These are phyloP conservation scores for Schwanniomyces sp. DNA, from an alignment of 805 yeast genomes.

Conservation along the genomic window DNA sequence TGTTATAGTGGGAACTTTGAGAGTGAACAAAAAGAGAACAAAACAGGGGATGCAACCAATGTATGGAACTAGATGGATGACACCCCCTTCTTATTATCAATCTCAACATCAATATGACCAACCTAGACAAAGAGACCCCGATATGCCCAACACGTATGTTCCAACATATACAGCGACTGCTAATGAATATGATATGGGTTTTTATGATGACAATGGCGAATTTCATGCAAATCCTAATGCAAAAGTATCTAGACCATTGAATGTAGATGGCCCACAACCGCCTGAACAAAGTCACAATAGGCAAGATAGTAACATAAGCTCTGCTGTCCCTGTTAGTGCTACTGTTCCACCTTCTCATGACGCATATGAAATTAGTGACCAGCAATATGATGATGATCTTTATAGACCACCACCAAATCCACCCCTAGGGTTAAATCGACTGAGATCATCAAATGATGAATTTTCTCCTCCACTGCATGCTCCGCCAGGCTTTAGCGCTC, in stretches of 20 bases:
- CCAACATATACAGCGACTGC: slow-evolving; percentile 70
- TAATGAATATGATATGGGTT: slow-evolving; percentile 75
- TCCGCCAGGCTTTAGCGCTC: background rate
- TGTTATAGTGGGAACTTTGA: slow-evolving; percentile 50
- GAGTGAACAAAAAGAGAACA: slow-evolving; percentile 55
- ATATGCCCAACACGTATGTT: slow-evolving; percentile 44
- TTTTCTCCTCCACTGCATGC: background rate
- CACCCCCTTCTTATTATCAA: slow-evolving; percentile 77
- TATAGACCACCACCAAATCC: slow-evolving; percentile 12
- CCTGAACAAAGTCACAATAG: slow-evolving; percentile 25
- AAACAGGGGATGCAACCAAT: slow-evolving; percentile 57
- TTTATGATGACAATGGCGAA: slow-evolving; percentile 63
- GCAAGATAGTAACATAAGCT: slow-evolving; percentile 9
- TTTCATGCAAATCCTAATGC: slow-evolving; percentile 37
- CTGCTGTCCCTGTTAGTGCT: slow-evolving; percentile 14
- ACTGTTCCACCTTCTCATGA: slow-evolving; percentile 1
- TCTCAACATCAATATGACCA: slow-evolving; percentile 59
- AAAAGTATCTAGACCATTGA: slow-evolving; percentile 8
- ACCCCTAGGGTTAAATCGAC: slow-evolving; percentile 4
- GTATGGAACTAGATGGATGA: slow-evolving; percentile 80
- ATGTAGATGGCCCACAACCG: slow-evolving; percentile 12
- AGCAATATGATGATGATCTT: slow-evolving; percentile 10
- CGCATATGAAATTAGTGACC: slow-evolving; percentile 3
- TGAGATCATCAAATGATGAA: background rate
- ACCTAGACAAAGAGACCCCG: slow-evolving; percentile 41